Conservation (phyloP, 306 rosid genomes). For the Medicago lupulina region DNA sequence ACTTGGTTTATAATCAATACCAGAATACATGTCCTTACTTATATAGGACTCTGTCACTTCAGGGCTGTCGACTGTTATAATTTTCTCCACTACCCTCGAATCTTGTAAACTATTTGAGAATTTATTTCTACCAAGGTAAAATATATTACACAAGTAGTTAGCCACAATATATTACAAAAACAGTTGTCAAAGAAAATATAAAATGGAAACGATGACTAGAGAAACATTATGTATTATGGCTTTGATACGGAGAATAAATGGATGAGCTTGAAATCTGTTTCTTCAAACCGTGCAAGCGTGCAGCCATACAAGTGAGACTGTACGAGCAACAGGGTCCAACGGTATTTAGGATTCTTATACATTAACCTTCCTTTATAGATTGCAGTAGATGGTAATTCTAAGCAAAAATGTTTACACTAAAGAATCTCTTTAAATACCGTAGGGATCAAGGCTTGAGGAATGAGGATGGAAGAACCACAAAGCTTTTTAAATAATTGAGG, state of each 20-base stretch:
- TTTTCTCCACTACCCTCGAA: slow-evolving; percentile 41
- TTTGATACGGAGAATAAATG: slow-evolving; percentile 6
- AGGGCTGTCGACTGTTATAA: slow-evolving; percentile 42
- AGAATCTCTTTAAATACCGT: slow-evolving; percentile 20
- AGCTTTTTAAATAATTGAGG: slow-evolving; percentile 20
- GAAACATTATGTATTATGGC: slow-evolving; percentile 18
- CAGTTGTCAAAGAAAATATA: slow-evolving; percentile 15
- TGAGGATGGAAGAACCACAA: slow-evolving; percentile 24
- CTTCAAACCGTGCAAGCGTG: slow-evolving; percentile 37
- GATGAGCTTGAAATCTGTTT: slow-evolving; percentile 29
- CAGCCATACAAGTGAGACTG: slow-evolving; percentile 22
- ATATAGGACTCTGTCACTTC: slow-evolving; percentile 37
- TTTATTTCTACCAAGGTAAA: slow-evolving; percentile 47
- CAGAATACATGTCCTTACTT: slow-evolving; percentile 38
- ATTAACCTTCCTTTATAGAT: slow-evolving; percentile 32
- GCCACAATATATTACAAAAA: slow-evolving; percentile 15
- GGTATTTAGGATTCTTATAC: slow-evolving; percentile 31
- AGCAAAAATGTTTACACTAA: slow-evolving; percentile 14
- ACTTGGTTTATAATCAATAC: slow-evolving; percentile 30
- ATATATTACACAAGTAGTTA: slow-evolving; percentile 31
- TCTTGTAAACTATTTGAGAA: slow-evolving; percentile 47
- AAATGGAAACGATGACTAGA: slow-evolving; percentile 18
- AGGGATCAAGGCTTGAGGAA: slow-evolving; percentile 14
- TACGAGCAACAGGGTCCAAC: slow-evolving; percentile 22
- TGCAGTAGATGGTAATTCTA: slow-evolving; percentile 8